Base-by-base conservation (phyloP, 2,329 filamentous ascomycete species). In the Diaporthe sp. region DNA sequence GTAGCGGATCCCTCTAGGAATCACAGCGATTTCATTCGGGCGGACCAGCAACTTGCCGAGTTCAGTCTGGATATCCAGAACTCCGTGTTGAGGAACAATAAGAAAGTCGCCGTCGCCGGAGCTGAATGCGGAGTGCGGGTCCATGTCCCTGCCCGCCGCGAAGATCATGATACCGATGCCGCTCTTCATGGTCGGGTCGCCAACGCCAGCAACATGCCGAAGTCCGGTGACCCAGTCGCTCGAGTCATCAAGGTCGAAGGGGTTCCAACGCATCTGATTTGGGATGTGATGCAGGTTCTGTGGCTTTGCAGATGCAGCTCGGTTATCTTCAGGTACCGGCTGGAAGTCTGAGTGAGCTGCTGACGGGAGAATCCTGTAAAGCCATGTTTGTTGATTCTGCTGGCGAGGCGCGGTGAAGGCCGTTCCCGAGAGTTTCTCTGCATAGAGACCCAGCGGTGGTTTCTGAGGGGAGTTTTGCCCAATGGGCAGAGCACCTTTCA, bases 391-490 rank as follows among this genome's bases (percentile, higher is more conserved):
- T 79, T 90, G 90, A 83, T 93, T 94, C 73, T 92, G 89, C 80
- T 90, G 87, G 40, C 93, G 87, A 0, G 92, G 92, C 1, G 92
- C 91, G 4, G 92, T 94, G 81, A 95, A 95, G 35, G 93, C 87
- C 1, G 92, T 93, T 10, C 92, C 93, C 0, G 92, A 94, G 52
- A 94, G 87, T 85, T 94, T 93, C 85, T 97, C 95, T 42, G 94
- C 91, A 84, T 97, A 97, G 35, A 97, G 90, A 0, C 94, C 95
- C 77, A 92, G 91, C 0, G 94, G 89, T 0, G 92, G 92, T 81
- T 95, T 95, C 82, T 97, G 95, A 0, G 95, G 95, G 2, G 93
- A 95, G 86, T 97, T 97, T 57, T 92, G 89, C 66, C 89, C 94
- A 74, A 95, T 81, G 13, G 95, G 95, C 6, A 96, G 87, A 7